Evolutionary conservation across 2,329 filamentous ascomycete species (phyloP).

Genomic region (Trichoderma arundinaceum): DNA sequence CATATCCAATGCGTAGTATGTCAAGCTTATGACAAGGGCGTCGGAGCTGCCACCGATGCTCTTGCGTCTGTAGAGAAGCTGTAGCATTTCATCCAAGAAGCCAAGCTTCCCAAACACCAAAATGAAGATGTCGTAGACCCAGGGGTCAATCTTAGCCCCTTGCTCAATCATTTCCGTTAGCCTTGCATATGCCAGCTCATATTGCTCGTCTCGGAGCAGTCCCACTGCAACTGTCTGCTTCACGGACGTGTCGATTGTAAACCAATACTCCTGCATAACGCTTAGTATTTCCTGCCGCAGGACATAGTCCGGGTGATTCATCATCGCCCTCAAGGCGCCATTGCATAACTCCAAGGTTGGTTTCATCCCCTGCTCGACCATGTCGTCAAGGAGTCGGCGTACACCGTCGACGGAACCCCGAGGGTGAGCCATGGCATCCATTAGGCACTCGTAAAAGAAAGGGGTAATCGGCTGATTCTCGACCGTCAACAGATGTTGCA

Average conservation of each 20-base stretch:
- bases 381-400: conserved; percentile 70
- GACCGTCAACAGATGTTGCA: conserved; percentile 64
- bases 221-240: conserved; percentile 73
- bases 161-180: conserved; percentile 69
- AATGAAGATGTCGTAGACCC: conserved; percentile 80
- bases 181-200: conserved; percentile 77
- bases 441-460: conserved; percentile 74
- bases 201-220: conserved; percentile 78
- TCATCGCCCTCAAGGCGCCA: conserved; percentile 71
- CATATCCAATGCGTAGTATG: conserved; percentile 76
- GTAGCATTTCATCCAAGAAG: conserved; percentile 78
- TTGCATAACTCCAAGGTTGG: conserved; percentile 73
- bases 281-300: conserved; percentile 73
- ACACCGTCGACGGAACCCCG: conserved; percentile 72
- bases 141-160: conserved; percentile 62
- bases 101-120: conserved; percentile 73
- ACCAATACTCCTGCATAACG: conserved; percentile 76
- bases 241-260: conserved; percentile 56
- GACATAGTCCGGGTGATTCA: conserved; percentile 85
- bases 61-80: conserved; percentile 66
- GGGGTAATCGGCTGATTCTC: conserved; percentile 60
- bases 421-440: conserved; percentile 71
- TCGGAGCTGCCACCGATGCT: conserved; percentile 43
- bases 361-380: conserved; percentile 65
- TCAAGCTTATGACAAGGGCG: conserved; percentile 57